Base-by-base conservation (phyloP, 2,329 filamentous ascomycete species). In the Penicillium sp. region DNA sequence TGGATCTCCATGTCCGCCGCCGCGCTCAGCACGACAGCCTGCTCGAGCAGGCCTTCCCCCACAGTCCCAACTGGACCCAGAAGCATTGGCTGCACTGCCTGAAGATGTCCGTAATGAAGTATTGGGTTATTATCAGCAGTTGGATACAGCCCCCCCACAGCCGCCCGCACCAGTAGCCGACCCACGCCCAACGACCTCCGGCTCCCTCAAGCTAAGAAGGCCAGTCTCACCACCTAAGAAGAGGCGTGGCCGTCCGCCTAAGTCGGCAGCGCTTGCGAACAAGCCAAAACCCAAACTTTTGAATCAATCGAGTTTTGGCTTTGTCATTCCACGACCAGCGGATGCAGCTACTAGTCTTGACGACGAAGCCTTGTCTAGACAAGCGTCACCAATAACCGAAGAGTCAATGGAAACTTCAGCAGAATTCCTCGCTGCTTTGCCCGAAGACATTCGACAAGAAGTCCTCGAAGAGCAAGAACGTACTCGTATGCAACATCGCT, bases 21-120 rank as follows among this genome's bases (percentile, higher is more conserved):
- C 71, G 11, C 60, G 61, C 23, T 51, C 52, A 14, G 16, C 45
- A 29, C 48, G 51, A 30, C 43, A 35, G 13, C 26, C 67, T 27
- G 65, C 69, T 26, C 70, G 74, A 27, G 66, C 65, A 49, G 59
- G 76, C 7, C 72, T 85, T 3, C 84, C 84, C 2, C 78, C 78
- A 1, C 85, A 90, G 26, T 87, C 91, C 0, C 90, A 96, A 63
- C 80, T 97, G 18, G 94, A 99, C 66, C 86, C 85, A 0, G 90
- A 93, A 39, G 89, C 91, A 2, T 87, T 97, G 58, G 83, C 87
- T 39, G 90, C 89, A 1, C 78, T 99, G 0, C 94, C 94, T 0
- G 85, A 88, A 35, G 91, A 96, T 58, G 84, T 99, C 68, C 89
- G 92, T 58, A 84, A 86, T 1, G 94, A 97, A 71, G 79, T 97